Conservation (phyloP, 2,329 filamentous ascomycete species). For the Alternaria dauci region DNA sequence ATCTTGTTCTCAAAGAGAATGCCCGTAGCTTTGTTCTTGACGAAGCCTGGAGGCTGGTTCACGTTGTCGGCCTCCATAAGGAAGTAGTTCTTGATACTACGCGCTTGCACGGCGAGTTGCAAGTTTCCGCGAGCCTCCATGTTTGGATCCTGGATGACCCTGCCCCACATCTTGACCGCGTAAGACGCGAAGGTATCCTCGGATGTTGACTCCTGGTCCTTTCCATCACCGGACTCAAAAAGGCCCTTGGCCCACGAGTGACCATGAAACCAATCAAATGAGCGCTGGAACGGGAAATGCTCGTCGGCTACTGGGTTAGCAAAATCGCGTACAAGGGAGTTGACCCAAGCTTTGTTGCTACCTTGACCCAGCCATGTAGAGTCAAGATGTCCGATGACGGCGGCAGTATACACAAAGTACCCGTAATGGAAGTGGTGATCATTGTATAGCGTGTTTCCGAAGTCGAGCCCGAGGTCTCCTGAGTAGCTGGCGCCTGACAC, state of each 20-base stretch:
- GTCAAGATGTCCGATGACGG: constrained; percentile 84
- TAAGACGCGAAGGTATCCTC: constrained; percentile 92
- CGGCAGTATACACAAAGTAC: constrained; percentile 89
- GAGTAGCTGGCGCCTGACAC: constrained; percentile 73
- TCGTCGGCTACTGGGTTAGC: constrained; percentile 78
- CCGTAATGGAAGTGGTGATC: constrained; percentile 75
- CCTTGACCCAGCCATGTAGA: constrained; percentile 71
- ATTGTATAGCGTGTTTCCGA: constrained; percentile 89
- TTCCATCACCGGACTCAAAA: constrained; percentile 76
- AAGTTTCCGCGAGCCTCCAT: constrained; percentile 84
- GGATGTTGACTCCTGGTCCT: constrained; percentile 89
- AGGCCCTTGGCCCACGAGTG: constrained; percentile 93
- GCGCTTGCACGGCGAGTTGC: constrained; percentile 79
- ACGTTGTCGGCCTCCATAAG: constrained; percentile 77
- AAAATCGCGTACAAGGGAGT: constrained; percentile 81
- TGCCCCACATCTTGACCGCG: constrained; percentile 94
- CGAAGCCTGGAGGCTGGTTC: constrained; percentile 77
- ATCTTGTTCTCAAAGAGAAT: constrained; percentile 95
- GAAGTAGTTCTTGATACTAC: constrained; percentile 82
- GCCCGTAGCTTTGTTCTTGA: constrained; percentile 78
- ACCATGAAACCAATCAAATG: constrained; percentile 90
- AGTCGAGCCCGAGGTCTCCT: constrained; percentile 70
- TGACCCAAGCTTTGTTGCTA: constrained; percentile 80
- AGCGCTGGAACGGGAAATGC: constrained; percentile 74
- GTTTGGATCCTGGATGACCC: constrained; percentile 73